These are phyloP conservation scores for Fraxinus ornus DNA, from an alignment of 305 asterid species.

Conservation along the genomic window DNA sequence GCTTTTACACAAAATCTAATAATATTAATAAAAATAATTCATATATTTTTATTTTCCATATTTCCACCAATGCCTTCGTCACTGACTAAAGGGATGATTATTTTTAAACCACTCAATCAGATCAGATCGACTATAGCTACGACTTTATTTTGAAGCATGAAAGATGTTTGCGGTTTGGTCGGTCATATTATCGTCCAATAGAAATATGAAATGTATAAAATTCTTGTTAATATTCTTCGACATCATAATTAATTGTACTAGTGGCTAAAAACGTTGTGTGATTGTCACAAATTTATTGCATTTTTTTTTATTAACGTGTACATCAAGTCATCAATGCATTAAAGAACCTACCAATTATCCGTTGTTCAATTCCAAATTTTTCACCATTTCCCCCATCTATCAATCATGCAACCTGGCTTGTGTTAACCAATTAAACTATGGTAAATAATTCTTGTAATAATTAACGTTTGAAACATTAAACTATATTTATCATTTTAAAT, in stretches of 20 bases:
- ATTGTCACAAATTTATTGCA: not conserved
- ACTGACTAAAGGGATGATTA: too few species aligned
- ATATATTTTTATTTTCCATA: not conserved
- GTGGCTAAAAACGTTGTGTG: not conserved
- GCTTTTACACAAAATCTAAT: not conserved
- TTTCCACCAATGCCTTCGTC: too few species aligned
- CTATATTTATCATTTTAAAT: not conserved
- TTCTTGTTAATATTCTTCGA: not conserved
- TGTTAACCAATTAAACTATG: not conserved
- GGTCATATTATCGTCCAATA: not conserved
- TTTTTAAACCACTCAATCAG: too few species aligned
- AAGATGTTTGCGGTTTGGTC: not conserved
- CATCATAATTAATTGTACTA: not conserved
- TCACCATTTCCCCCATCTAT: not conserved
- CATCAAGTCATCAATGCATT: not conserved
- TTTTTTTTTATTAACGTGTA: not conserved
- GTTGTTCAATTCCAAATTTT: not conserved
- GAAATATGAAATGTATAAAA: too few species aligned
- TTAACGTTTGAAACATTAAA: not conserved
- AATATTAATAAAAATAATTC: not conserved
- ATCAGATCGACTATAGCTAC: too few species aligned
- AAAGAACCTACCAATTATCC: not conserved
- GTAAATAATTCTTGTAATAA: not conserved
- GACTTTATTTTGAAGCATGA: too few species aligned
- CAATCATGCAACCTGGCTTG: not conserved